These are phyloP conservation scores for Verticillium alfalfae DNA, from an alignment of 2,329 filamentous ascomycete species.

Conservation along the genomic window DNA sequence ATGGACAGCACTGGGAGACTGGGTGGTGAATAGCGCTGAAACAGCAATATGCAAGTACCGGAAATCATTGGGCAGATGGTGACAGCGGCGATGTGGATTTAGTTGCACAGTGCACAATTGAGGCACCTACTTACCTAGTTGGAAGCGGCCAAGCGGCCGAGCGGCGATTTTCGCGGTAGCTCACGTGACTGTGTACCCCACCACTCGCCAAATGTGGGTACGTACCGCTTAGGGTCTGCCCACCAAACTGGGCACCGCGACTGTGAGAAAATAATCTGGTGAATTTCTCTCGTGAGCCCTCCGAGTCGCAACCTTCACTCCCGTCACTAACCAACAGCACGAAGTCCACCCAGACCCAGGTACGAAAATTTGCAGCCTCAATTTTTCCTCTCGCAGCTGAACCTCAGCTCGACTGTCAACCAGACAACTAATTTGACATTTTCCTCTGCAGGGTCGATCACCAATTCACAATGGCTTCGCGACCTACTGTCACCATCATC, in stretches of 20 bases:
- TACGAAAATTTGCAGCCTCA: neutral
- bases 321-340: slow-evolving; percentile 4
- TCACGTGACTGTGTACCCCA: neutral
- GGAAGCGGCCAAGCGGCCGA: no score
- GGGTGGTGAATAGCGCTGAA: no score
- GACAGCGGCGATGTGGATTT: no score
- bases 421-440: slow-evolving; percentile 7
- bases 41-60: no score
- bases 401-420: neutral
- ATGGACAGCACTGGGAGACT: no score
- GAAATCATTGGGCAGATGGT: no score
- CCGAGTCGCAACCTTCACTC: neutral
- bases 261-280: neutral
- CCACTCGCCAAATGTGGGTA: slow-evolving; percentile 2
- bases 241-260: neutral
- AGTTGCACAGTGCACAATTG: no score
- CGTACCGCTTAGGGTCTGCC: slow-evolving; percentile 4
- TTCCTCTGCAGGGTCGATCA: slow-evolving; percentile 11
- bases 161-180: neutral
- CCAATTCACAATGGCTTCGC: slow-evolving; percentile 72
- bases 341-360: slow-evolving; percentile 2
- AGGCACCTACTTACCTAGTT: no score
- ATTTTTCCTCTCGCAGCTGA: neutral
- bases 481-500: slow-evolving; percentile 97
- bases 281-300: neutral